A percentile compares a stretch with the other conserved stretches of the same genome.
Conservation (phyloP, 768 basidiomycete genomes). For the Rhodotorula graminis region DNA sequence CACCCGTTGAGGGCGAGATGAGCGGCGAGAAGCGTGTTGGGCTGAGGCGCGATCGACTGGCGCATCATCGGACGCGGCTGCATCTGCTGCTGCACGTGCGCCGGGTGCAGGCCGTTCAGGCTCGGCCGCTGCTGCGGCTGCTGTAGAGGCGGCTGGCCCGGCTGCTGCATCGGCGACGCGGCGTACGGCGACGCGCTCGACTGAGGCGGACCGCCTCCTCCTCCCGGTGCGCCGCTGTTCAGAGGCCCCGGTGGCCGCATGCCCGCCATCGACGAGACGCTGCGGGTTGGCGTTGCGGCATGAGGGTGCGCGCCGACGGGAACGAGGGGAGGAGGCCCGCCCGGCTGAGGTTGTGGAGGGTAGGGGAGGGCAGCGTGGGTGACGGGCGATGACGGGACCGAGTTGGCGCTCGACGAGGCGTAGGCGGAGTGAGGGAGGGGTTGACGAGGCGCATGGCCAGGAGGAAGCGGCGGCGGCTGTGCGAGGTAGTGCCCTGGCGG, state of each 20-base stretch:
- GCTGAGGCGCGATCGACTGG: constrained; percentile 3
- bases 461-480: neutral
- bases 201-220: no score
- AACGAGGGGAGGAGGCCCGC: neutral
- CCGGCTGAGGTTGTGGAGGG: neutral
- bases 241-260: neutral
- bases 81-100: neutral
- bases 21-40: constrained; percentile 17
- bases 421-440: neutral
- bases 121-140: no score
- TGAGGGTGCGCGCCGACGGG: neutral
- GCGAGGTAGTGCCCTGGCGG: neutral
- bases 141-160: neutral
- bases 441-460: neutral
- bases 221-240: neutral
- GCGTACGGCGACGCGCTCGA: neutral
- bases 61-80: neutral
- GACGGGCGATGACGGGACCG: neutral
- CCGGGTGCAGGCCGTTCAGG: neutral
- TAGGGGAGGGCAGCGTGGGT: neutral
- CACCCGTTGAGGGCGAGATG: constrained; percentile 29
- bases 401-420: neutral
- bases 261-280: neutral
- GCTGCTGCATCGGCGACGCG: neutral
- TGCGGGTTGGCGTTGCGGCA: neutral